Evolutionary conservation across 2,329 filamentous ascomycete genomes (phyloP).

Genomic region (Graphium sp.): DNA sequence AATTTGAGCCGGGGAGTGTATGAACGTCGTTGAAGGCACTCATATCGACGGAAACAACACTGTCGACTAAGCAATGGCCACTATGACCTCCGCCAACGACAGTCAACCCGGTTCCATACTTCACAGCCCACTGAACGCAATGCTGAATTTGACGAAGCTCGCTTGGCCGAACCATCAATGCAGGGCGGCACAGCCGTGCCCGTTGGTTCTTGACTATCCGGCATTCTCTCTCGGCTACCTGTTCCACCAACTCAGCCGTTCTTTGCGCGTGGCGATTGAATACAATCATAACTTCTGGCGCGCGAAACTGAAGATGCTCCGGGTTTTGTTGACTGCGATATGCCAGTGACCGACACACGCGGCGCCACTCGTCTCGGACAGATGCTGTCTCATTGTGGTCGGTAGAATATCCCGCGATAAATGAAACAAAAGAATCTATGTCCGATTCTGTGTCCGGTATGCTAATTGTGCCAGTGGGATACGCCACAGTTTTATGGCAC

Average conservation of each 20-base stretch:
- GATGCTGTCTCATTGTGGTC: conserved; percentile 13
- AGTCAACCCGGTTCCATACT: conserved; percentile 24
- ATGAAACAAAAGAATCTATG: conserved; percentile 33
- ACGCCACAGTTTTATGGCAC: conserved; percentile 25
- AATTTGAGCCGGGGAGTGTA: conserved; percentile 14
- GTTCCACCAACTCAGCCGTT: conserved; percentile 10
- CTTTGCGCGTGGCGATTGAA: conserved; percentile 33
- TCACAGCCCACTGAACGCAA: conserved; percentile 38
- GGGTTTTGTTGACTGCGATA: conserved; percentile 17
- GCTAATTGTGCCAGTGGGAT: conserved; percentile 22
- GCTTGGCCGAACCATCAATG: conserved; percentile 26
- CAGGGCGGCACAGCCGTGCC: conserved; percentile 24
- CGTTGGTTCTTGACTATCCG: conserved; percentile 31
- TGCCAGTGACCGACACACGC: conserved; percentile 30
- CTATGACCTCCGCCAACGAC: conserved; percentile 43
- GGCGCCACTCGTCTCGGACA: conserved; percentile 25
- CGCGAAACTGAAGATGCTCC: conserved; percentile 25
- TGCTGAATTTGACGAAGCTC: conserved; percentile 29
- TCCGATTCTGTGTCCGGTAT: conserved; percentile 24
- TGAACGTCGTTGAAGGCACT: conserved; percentile 31
- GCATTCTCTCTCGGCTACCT: too few species aligned
- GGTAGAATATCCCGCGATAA: conserved; percentile 28
- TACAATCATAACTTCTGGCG: conserved; percentile 29
- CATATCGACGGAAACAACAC: conserved; percentile 42
- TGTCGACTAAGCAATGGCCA: conserved; percentile 35